Conservation (phyloP, 371 early-diverging fungal genomes). For the Encephalitozoon romaleae region DNA sequence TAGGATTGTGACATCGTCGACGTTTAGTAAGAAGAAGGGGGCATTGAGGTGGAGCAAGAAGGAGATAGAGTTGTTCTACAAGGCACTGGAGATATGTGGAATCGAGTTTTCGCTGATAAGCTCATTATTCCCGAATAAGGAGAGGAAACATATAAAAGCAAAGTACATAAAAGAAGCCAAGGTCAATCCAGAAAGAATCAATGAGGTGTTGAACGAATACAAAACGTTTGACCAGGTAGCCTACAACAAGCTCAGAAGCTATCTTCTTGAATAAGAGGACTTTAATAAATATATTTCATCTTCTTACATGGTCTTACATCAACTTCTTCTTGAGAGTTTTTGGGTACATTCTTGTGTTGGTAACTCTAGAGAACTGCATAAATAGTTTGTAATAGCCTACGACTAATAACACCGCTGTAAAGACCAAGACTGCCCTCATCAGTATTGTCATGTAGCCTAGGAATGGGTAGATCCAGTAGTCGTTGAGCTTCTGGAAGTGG, state of each 20-base stretch:
- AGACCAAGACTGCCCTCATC: neutral
- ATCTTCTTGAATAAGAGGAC: neutral
- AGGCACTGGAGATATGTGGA: conserved; percentile 55
- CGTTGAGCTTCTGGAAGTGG: neutral
- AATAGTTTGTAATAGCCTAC: neutral
- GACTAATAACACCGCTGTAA: neutral
- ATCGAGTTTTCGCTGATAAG: conserved; percentile 58
- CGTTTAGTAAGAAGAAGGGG: conserved; percentile 47
- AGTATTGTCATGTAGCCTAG: neutral
- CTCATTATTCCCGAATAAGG: conserved; percentile 51
- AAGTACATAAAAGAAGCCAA: conserved; percentile 57
- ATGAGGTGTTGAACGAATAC: conserved; percentile 20
- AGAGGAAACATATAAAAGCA: conserved; percentile 51
- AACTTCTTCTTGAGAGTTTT: neutral
- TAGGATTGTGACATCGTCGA: conserved; percentile 50
- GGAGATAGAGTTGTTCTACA: conserved; percentile 57
- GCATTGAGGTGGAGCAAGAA: conserved; percentile 51
- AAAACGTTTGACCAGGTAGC: conserved; percentile 28
- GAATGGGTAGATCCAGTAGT: conserved; percentile 20
- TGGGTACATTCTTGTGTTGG: neutral
- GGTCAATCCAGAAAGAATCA: conserved; percentile 33
- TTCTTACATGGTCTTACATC: neutral
- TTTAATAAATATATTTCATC: neutral
- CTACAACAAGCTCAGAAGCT: conserved; percentile 1
- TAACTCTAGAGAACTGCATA: neutral